Percentiles rank a stretch among this genome's conserved stretches.
Conservation (phyloP, 202 grass and related monocot genomes). For the Zoysia matrella region DNA sequence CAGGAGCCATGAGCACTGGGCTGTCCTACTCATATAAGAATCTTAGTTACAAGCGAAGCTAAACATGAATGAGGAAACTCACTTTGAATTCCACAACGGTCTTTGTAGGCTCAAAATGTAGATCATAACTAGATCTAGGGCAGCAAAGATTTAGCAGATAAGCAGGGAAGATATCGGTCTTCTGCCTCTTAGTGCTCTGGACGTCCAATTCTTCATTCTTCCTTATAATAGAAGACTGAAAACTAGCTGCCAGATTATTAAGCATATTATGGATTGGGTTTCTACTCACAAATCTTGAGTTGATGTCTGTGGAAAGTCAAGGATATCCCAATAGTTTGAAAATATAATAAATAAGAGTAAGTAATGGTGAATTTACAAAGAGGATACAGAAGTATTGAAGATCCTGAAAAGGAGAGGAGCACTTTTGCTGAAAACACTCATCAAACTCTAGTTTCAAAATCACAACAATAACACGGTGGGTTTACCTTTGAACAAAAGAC, state of each 20-base stretch:
- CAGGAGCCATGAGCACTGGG: too few relatives aligned
- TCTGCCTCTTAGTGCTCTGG: slow-evolving; percentile 74
- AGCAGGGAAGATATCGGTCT: slow-evolving; percentile 64
- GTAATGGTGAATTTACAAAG: background rate
- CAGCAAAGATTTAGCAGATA: slow-evolving; percentile 87
- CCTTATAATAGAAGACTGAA: slow-evolving; percentile 49
- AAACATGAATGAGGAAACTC: slow-evolving; percentile 28
- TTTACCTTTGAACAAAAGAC: slow-evolving; percentile 66
- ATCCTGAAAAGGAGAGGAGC: slow-evolving; percentile 72
- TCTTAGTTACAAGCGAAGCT: slow-evolving; percentile 37
- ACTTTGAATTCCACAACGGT: slow-evolving; percentile 97
- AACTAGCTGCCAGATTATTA: slow-evolving; percentile 73
- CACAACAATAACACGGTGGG: slow-evolving; percentile 21
- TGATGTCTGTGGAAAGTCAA: slow-evolving; percentile 84
- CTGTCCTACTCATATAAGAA: slow-evolving; percentile 1
- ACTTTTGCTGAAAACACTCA: slow-evolving; percentile 39
- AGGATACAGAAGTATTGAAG: slow-evolving; percentile 99
- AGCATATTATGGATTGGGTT: slow-evolving; percentile 85
- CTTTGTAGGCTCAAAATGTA: slow-evolving; percentile 90
- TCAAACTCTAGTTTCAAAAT: slow-evolving; percentile 36
- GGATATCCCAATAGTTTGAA: slow-evolving; percentile 34
- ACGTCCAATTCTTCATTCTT: slow-evolving; percentile 47
- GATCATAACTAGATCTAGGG: slow-evolving; percentile 71
- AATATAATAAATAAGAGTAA: slow-evolving; percentile 24
- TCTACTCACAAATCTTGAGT: slow-evolving; percentile 87